These are phyloP conservation scores for Colletotrichum eleusines DNA, from an alignment of 2,329 filamentous ascomycete species.

Conservation along the genomic window DNA sequence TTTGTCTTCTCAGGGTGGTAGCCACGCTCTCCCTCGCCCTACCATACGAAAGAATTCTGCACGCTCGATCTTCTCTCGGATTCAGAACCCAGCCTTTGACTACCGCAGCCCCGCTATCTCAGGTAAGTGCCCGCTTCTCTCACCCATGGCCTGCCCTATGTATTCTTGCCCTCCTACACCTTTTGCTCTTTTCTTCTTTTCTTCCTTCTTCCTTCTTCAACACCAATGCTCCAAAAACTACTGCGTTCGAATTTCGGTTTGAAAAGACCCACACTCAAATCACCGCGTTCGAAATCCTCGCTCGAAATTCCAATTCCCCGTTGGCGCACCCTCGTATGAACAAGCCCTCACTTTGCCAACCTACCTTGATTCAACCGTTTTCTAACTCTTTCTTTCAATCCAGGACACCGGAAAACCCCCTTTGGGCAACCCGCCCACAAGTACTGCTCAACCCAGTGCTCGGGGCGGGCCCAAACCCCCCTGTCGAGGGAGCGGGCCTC, in stretches of 20 bases:
- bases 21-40: not conserved
- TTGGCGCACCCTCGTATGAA: not conserved
- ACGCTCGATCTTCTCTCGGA: conserved; percentile 23
- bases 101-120: not conserved
- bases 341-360: not conserved
- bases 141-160: not conserved
- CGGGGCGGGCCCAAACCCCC: conserved; percentile 10
- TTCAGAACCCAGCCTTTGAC: conserved; percentile 23
- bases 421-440: conserved; percentile 11
- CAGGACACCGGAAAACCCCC: not conserved
- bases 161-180: not conserved
- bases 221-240: not conserved
- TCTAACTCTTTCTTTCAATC: conserved; percentile 13
- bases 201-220: not conserved
- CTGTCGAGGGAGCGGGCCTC: conserved; percentile 7
- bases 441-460: conserved; percentile 23
- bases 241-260: not conserved
- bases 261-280: not conserved
- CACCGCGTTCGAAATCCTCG: not conserved
- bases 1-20: conserved; percentile 21
- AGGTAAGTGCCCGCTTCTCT: conserved; percentile 21
- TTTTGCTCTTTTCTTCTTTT: too few species aligned
- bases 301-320: not conserved
- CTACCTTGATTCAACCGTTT: too few species aligned
- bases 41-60: conserved; percentile 20